Base-by-base conservation (phyloP, 441 rosid genomes). In the Dalechampia spathulata region DNA sequence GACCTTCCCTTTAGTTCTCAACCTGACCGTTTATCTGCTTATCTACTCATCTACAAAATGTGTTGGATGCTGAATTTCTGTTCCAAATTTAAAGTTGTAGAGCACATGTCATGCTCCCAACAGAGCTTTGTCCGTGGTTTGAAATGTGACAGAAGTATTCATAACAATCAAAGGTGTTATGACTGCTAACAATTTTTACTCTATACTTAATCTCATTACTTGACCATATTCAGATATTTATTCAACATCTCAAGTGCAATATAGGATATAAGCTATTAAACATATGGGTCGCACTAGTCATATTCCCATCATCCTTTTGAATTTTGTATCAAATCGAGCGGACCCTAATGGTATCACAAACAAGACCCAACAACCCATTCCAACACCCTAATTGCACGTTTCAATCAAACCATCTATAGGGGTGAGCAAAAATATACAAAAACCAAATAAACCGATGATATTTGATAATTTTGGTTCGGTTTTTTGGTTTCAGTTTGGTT, bases 331-430 rank as follows among this genome's bases (percentile, higher is more conserved):
- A n/a, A n/a, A n/a, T n/a, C n/a, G n/a, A n/a, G n/a, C n/a, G n/a
- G n/a, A n/a, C n/a, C n/a, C n/a, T 20, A 22, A 42, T 12, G 20
- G 26, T 1, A 27, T 25, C 27, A 21, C 39, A 26, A 26, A 27
- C 7, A 16, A 20, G 11, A 52, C n/a, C n/a, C n/a, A n/a, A n/a
- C n/a, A n/a, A n/a, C n/a, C n/a, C n/a, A n/a, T n/a, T n/a, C n/a
- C n/a, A n/a, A n/a, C n/a, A n/a, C n/a, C n/a, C n/a, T n/a, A 4
- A 15, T 37, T 30, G 19, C 44, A 25, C 22, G 17, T 15, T 11
- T 52, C 52, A 38, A 30, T 49, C 38, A 37, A 8, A 45, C 27
- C 38, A n/a, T n/a, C n/a, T n/a, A n/a, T n/a, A n/a, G n/a, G n/a
- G n/a, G n/a, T n/a, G n/a, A n/a, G n/a, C n/a, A n/a, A n/a, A n/a